A percentile compares a stretch with the other conserved stretches of the same genome.
Evolutionary conservation across 768 basidiomycete genomes (phyloP).

Genomic region (Mycena amicta): DNA sequence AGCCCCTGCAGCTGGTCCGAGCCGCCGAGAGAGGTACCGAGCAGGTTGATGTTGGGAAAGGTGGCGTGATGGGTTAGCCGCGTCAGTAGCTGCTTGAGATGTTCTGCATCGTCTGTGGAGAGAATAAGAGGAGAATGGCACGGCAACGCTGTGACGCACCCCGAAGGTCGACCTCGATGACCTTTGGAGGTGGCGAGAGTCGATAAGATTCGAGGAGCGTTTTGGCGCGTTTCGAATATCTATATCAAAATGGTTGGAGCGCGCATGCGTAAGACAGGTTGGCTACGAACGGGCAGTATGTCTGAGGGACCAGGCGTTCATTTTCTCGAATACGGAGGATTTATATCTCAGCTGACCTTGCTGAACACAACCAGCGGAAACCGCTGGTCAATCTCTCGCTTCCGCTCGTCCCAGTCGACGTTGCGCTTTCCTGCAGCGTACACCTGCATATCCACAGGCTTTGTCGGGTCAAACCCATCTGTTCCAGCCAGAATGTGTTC

Average conservation of each 20-base stretch:
- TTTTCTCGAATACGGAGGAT: neutral
- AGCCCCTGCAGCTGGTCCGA: constrained; percentile 59
- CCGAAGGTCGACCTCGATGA: constrained; percentile 78
- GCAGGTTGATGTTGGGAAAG: constrained; percentile 75
- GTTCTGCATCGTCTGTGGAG: constrained; percentile 58
- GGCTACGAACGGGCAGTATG: constrained; percentile 83
- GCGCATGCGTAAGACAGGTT: no score
- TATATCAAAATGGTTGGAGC: constrained; percentile 34
- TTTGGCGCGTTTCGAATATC: constrained; percentile 64
- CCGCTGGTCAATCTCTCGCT: constrained; percentile 44
- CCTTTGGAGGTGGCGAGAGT: constrained; percentile 62
- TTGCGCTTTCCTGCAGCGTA: constrained; percentile 53
- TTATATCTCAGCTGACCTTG: constrained; percentile 58
- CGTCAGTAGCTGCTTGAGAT: constrained; percentile 65
- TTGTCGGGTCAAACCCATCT: constrained; percentile 49
- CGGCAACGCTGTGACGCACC: constrained; percentile 43
- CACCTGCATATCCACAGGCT: constrained; percentile 51
- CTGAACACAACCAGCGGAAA: constrained; percentile 79
- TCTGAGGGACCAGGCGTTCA: constrained; percentile 42
- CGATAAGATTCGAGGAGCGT: constrained; percentile 61
- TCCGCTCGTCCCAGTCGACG: constrained; percentile 48
- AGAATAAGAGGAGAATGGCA: no score
- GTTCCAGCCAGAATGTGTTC: constrained; percentile 43
- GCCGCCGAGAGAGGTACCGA: constrained; percentile 66
- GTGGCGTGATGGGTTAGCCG: constrained; percentile 70